Percentiles rank a stretch among this genome's conserved stretches.
phyloP scores from a whole-genome alignment of 2,329 filamentous ascomycete species.

The Colletotrichum sp. region DNA sequence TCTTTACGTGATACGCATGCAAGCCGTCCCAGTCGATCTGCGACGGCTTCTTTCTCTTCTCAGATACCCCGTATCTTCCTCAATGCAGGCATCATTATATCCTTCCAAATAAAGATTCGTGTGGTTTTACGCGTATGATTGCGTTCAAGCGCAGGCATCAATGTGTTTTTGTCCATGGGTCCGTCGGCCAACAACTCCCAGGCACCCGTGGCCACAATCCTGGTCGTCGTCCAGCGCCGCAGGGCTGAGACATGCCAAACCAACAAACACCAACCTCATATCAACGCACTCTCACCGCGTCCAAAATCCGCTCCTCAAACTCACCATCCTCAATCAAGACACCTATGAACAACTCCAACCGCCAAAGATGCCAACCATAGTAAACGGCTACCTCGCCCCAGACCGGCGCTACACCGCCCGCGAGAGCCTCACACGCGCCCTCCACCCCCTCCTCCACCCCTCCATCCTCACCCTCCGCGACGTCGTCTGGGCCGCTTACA shows the following conservation, averaged over 20 bases:
- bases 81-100: not conserved
- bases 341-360: not conserved
- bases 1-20: not conserved
- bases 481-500: not conserved
- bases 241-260: not conserved
- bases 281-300: not conserved
- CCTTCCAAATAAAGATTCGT: not conserved
- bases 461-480: not conserved
- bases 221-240: not conserved
- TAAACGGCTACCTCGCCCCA: not conserved
- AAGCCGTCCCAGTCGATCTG: not conserved
- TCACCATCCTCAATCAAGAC: not conserved
- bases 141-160: not conserved
- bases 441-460: not conserved
- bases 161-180: not conserved
- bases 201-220: not conserved
- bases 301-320: not conserved
- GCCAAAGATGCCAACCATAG: not conserved
- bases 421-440: not conserved
- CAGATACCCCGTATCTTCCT: conserved; percentile 4
- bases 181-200: not conserved
- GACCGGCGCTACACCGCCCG: not conserved
- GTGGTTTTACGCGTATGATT: not conserved
- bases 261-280: not conserved
- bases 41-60: not conserved